These are phyloP conservation scores for Saraca asoca DNA, from an alignment of 331 rosid species.

Conservation along the genomic window DNA sequence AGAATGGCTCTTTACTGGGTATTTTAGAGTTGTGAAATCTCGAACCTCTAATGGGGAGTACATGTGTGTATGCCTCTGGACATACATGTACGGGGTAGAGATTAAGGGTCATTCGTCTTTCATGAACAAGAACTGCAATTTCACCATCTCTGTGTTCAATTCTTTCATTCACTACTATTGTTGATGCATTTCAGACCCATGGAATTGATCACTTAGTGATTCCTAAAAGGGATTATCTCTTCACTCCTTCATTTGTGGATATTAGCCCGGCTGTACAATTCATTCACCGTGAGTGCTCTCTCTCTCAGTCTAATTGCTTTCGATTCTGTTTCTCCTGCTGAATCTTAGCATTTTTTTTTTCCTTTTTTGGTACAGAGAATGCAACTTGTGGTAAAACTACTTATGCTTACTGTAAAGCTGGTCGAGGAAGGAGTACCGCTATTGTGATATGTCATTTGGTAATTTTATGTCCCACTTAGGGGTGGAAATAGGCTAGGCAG, in stretches of 20 bases:
- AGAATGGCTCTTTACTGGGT: neutral
- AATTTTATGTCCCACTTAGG: conserved; percentile 34
- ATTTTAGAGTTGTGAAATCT: conserved; percentile 19
- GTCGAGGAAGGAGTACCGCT: conserved; percentile 96
- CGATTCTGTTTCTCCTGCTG: neutral
- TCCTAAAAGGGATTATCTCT: conserved; percentile 95
- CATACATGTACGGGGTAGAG: too few species aligned
- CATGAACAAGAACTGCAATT: neutral
- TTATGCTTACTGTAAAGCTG: conserved; percentile 97
- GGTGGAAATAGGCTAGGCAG: too few species aligned
- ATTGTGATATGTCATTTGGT: conserved; percentile 97
- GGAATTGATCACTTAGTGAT: conserved; percentile 91
- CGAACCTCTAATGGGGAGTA: neutral
- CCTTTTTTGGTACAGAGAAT: conserved; percentile 51
- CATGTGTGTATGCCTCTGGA: too few species aligned
- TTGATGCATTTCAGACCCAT: conserved; percentile 58
- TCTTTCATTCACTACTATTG: neutral
- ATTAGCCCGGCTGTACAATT: conserved; percentile 86
- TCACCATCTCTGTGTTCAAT: conserved; percentile 6
- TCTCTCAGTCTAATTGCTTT: neutral
- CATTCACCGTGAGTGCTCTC: conserved; percentile 66
- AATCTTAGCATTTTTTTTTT: neutral
- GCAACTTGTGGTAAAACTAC: conserved; percentile 70
- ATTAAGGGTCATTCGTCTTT: too few species aligned
- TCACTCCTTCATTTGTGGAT: conserved; percentile 84